phyloP scores from a whole-genome alignment of 2,329 filamentous ascomycete species.

The Penicillium hesseltinei region DNA sequence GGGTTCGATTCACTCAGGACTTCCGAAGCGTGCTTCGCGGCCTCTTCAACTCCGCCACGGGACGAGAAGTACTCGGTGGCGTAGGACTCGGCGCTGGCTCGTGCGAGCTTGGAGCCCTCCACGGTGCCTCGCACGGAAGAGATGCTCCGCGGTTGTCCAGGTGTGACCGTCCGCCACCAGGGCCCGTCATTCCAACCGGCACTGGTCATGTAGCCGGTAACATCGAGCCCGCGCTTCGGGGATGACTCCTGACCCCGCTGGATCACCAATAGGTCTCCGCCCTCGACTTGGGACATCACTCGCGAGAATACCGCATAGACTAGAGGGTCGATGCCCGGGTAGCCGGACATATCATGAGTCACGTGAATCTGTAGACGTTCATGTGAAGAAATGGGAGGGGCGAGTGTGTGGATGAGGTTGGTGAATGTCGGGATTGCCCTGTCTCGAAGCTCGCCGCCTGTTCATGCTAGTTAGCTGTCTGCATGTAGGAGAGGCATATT shows the following conservation, averaged over 20 bases:
- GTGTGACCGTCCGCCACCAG: slow-evolving; percentile 72
- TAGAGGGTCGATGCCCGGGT: slow-evolving; percentile 88
- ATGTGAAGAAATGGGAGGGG: slow-evolving; percentile 93
- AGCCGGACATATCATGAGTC: slow-evolving; percentile 91
- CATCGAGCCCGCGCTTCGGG: slow-evolving; percentile 60
- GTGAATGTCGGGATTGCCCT: slow-evolving; percentile 93
- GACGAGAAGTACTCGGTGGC: slow-evolving; percentile 78
- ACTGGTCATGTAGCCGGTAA: slow-evolving; percentile 31
- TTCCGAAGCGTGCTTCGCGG: slow-evolving; percentile 75
- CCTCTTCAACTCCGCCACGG: slow-evolving; percentile 75
- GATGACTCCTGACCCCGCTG: slow-evolving; percentile 87
- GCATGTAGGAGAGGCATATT: neutral
- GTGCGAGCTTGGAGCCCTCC: slow-evolving; percentile 87
- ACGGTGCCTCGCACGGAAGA: slow-evolving; percentile 75
- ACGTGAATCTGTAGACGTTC: slow-evolving; percentile 97
- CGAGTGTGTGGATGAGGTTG: slow-evolving; percentile 89
- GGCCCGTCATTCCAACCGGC: slow-evolving; percentile 86
- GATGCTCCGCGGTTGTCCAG: slow-evolving; percentile 69
- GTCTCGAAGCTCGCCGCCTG: slow-evolving; percentile 82
- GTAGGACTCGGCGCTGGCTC: slow-evolving; percentile 85
- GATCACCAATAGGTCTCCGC: slow-evolving; percentile 88
- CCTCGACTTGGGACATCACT: slow-evolving; percentile 99
- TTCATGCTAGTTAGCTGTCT: slow-evolving; percentile 2
- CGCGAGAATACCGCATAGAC: slow-evolving; percentile 89
- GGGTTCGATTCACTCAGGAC: slow-evolving; percentile 80